phyloP scores from a whole-genome alignment of 2,329 filamentous ascomycete genomes.

The Penicillium nordicum region DNA sequence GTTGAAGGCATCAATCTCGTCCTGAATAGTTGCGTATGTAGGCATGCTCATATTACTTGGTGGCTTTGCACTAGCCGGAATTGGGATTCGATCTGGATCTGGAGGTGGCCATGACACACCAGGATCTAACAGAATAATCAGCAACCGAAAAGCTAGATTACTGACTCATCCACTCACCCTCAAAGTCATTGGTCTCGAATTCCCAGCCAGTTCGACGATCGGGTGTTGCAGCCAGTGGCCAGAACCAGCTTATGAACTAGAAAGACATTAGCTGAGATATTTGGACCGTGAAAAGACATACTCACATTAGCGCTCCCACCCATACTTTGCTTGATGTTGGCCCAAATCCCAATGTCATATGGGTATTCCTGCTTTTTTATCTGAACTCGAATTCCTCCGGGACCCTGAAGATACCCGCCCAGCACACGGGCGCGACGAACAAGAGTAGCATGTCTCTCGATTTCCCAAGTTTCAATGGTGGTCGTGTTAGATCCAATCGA shows the following conservation, averaged over 20 bases:
- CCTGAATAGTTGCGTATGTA: constrained; percentile 32
- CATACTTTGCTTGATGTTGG: constrained; percentile 60
- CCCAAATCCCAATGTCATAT: constrained; percentile 62
- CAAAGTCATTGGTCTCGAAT: constrained; percentile 60
- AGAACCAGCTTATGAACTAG: constrained; percentile 56
- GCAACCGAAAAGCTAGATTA: background rate
- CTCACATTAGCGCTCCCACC: constrained; percentile 49
- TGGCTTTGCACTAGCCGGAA: constrained; percentile 24
- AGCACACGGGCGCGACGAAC: constrained; percentile 47
- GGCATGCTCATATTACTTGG: constrained; percentile 25
- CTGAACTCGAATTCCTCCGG: constrained; percentile 53
- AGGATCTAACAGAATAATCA: constrained; percentile 26
- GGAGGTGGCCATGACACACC: constrained; percentile 47
- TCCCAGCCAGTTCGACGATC: constrained; percentile 44
- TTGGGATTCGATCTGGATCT: constrained; percentile 49
- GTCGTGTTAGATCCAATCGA: constrained; percentile 57
- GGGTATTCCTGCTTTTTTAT: constrained; percentile 62
- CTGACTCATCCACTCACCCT: constrained; percentile 40
- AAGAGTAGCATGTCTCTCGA: constrained; percentile 48
- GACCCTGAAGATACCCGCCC: constrained; percentile 57
- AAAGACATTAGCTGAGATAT: constrained; percentile 1
- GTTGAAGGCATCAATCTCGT: constrained; percentile 53
- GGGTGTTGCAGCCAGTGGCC: constrained; percentile 56
- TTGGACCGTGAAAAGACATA: background rate
- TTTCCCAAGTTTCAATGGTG: constrained; percentile 64